These are phyloP conservation scores for Paraglomus brasilianum DNA, from an alignment of 192 early-diverging fungal genomes.

Conservation along the genomic window DNA sequence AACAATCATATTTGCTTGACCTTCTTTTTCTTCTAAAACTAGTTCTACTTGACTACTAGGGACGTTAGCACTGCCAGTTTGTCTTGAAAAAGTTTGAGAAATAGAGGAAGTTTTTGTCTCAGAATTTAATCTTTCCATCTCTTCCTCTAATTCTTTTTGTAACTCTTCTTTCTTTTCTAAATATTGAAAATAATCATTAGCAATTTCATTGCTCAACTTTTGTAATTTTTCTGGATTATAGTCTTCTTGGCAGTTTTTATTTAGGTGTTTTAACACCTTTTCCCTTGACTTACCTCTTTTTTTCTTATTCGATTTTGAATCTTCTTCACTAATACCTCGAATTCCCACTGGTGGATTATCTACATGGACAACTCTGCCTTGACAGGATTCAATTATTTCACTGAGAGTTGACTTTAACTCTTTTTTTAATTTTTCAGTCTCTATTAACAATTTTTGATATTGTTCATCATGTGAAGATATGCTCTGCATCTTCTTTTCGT, in stretches of 20 bases:
- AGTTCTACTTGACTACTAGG: too few relatives aligned
- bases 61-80: too few relatives aligned
- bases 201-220: not conserved
- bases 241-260: not conserved
- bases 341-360: not conserved
- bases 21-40: not conserved
- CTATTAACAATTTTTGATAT: too few relatives aligned
- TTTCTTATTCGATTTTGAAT: too few relatives aligned
- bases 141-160: not conserved
- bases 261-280: not conserved
- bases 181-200: not conserved
- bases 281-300: slow-evolving; percentile 1
- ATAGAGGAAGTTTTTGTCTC: too few relatives aligned
- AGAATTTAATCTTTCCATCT: too few relatives aligned
- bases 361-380: not conserved
- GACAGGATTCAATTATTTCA: not conserved
- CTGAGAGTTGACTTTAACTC: too few relatives aligned
- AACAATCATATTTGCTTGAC: too few relatives aligned
- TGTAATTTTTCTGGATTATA: not conserved
- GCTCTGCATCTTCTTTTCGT: too few relatives aligned
- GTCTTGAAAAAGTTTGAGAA: too few relatives aligned
- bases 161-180: not conserved
- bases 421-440: too few relatives aligned
- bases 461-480: too few relatives aligned
- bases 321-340: not conserved